Evolutionary conservation across 495 filamentous ascomycete genomes (phyloP).

Genomic region (Penicillium samsonianum): DNA sequence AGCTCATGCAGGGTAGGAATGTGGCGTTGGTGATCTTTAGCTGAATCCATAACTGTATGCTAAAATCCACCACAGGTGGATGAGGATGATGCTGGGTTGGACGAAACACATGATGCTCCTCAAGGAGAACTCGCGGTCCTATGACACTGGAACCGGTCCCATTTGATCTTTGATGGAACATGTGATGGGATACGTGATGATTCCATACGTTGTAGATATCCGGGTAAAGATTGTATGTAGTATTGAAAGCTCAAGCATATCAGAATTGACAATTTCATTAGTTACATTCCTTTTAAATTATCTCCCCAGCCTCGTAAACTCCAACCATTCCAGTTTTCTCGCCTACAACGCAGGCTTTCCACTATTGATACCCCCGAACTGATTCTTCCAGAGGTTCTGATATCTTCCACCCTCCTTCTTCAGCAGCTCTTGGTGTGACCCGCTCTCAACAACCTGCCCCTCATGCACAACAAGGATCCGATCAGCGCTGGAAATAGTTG

Average conservation of each 20-base stretch:
- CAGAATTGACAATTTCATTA: background rate
- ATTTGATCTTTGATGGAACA: background rate
- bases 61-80: too few species aligned
- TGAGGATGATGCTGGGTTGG: too few species aligned
- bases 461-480: constrained; percentile 84
- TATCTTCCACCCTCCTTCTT: constrained; percentile 12
- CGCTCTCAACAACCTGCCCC: constrained; percentile 76
- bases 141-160: too few species aligned
- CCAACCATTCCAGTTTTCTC: background rate
- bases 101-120: background rate
- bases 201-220: background rate
- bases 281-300: background rate
- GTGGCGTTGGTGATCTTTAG: too few species aligned
- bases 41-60: too few species aligned
- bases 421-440: constrained; percentile 51
- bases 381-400: constrained; percentile 13
- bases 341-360: constrained; percentile 1
- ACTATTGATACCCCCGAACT: constrained; percentile 7
- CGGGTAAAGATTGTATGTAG: background rate
- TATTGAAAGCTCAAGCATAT: background rate
- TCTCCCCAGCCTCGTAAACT: background rate
- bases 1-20: too few species aligned
- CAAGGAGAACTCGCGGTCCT: background rate
- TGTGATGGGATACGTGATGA: too few species aligned
- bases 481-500: constrained; percentile 78